These are phyloP conservation scores for Gossypium australe DNA, from an alignment of 345 rosid species.

Conservation along the genomic window DNA sequence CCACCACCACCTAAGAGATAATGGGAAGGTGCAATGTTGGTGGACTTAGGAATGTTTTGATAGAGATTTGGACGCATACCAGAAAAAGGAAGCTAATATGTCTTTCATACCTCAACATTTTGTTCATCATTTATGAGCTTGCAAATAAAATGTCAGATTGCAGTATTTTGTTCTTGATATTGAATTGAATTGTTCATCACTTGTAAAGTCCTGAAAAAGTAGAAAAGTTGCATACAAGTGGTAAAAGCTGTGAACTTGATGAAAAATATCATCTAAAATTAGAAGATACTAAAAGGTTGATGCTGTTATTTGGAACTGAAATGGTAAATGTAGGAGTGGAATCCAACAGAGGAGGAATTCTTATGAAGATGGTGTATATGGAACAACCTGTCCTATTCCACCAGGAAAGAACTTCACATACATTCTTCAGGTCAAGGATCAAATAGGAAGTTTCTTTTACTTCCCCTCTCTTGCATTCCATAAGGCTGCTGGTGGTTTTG, in stretches of 20 bases:
- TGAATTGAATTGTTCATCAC: not conserved
- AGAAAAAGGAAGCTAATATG: not conserved
- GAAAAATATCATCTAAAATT: not conserved
- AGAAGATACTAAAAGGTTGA: not conserved
- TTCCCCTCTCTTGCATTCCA: conserved; percentile 73
- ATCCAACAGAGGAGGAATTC: conserved; percentile 72
- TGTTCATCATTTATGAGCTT: not conserved
- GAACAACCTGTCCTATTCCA: conserved; percentile 78
- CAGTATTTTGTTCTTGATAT: not conserved
- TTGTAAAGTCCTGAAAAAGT: not conserved
- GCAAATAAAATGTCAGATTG: not conserved
- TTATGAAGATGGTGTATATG: conserved; percentile 56
- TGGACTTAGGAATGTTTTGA: not conserved
- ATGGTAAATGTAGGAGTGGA: conserved; percentile 48
- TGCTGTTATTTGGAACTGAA: not conserved
- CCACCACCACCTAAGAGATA: conserved; percentile 11
- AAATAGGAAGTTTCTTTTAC: conserved; percentile 72
- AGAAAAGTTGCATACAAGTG: not conserved
- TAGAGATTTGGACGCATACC: not conserved
- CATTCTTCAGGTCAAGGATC: conserved; percentile 73
- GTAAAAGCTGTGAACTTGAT: not conserved
- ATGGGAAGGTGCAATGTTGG: not conserved
- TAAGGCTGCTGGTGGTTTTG: conserved; percentile 76
- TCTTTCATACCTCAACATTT: not conserved
- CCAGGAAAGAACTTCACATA: conserved; percentile 67